A percentile compares a stretch with the other conserved stretches of the same genome.
These are phyloP conservation scores for Colletotrichum plurivorum DNA, from an alignment of 2,329 filamentous ascomycete species.

Conservation along the genomic window DNA sequence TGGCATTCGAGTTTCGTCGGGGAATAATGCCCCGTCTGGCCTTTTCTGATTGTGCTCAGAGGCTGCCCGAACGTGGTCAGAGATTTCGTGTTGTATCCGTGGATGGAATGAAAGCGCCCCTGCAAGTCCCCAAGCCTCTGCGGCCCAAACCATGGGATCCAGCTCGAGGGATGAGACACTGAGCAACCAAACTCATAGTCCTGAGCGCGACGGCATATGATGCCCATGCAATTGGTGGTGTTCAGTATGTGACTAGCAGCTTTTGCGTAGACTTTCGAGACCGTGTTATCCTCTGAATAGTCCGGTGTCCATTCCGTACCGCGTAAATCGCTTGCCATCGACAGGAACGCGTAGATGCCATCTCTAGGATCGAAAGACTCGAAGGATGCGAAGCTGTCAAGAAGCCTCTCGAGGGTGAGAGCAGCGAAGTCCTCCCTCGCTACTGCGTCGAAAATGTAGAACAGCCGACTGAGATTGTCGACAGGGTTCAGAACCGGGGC, in stretches of 20 bases:
- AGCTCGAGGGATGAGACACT: neutral
- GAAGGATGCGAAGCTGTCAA: conserved; percentile 19
- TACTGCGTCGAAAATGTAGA: neutral
- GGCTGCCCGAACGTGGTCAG: neutral
- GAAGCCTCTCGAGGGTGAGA: neutral
- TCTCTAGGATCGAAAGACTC: conserved; percentile 20
- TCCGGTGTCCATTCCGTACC: neutral
- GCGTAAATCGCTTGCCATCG: conserved; percentile 18
- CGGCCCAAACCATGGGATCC: neutral
- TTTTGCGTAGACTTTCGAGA: neutral
- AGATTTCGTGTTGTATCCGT: neutral
- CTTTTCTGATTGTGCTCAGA: neutral
- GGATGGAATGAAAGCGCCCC: too few relatives aligned
- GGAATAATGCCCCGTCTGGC: neutral
- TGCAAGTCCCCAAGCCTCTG: neutral
- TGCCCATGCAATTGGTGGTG: neutral
- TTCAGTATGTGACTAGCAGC: neutral
- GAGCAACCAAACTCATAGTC: neutral
- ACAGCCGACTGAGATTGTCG: neutral
- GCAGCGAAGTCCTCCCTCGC: neutral
- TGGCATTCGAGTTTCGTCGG: too few relatives aligned
- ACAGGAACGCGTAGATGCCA: conserved; percentile 22
- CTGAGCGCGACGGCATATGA: neutral
- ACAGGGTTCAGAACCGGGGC: neutral
- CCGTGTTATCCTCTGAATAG: neutral